Base-by-base conservation (phyloP, 208 protist species). In the Leishmania braziliensis region DNA sequence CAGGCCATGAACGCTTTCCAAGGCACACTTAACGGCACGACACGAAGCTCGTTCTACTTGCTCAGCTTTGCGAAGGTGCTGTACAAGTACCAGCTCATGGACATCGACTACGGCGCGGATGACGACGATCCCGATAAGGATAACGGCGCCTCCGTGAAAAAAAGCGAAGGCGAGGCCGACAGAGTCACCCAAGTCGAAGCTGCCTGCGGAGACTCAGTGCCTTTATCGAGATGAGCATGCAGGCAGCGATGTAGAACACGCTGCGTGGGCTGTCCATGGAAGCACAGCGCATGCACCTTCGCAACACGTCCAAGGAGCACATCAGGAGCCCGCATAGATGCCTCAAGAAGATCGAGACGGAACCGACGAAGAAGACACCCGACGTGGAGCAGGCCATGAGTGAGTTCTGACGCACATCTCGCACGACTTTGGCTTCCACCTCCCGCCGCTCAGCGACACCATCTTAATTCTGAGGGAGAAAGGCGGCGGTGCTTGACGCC, bases 371-470 rank as follows among this genome's bases (percentile, higher is more conserved):
- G 81, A 82, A 77, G 60, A 73, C n/a, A 1, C 79, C 88, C 1
- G 69, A 89, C 43, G 78, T 93, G 72, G 84, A 90, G 80, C 77
- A 82, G n/a, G 62, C 79, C 62, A 90, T 89, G 16, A 85, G 76
- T 58, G 85, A 82, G 18, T 97, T 98, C 86, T 95, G 95, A 95
- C 95, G 9, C 83, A 96, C 58, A 95, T 96, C 78, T 92, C 93
- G 5, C 93, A 96, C 81, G 85, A 91, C 76, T 94, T 96, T 84
- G 92, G 95, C 58, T 89, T 92, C 70, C 77, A 73, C 14, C 76
- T 82, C 3, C 91, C 88, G 3, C 91, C 92, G 66, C 75, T 95
- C 1, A 33, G 33, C 33, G 33, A 33, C 33, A 33, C 33, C 33
- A 33, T 33, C 33, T 33, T 33, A 33, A 33, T 33, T 33, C 33